Percentiles rank a stretch among this genome's conserved stretches.
phyloP scores from a whole-genome alignment of 805 yeast genomes.

The Wickerhamiella sergipiensis region DNA sequence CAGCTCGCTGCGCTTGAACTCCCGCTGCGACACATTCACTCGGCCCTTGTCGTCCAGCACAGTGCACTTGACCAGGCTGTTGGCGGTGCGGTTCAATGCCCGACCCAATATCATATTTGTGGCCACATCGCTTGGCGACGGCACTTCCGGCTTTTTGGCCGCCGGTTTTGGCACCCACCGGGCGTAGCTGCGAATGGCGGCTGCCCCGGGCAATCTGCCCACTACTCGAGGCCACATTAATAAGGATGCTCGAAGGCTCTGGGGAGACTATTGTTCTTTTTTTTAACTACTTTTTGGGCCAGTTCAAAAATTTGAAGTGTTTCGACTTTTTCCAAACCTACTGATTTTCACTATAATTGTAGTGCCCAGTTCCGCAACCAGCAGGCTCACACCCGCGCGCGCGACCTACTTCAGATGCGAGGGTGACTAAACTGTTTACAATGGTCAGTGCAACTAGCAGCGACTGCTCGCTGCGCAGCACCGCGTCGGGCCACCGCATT shows the following conservation, averaged over 20 bases:
- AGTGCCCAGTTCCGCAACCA: no score
- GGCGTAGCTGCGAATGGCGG: neutral
- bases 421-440: neutral
- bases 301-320: no score
- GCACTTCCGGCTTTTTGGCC: neutral
- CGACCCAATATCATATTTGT: conserved; percentile 16
- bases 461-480: neutral
- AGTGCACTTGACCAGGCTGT: conserved; percentile 57
- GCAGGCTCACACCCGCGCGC: no score
- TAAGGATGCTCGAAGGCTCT: neutral
- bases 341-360: no score
- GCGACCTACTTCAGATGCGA: no score
- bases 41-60: conserved; percentile 60
- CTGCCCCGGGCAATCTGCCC: neutral
- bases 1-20: conserved; percentile 59
- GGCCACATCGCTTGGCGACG: conserved; percentile 8
- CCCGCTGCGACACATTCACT: conserved; percentile 54
- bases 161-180: neutral
- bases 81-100: conserved; percentile 13
- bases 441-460: neutral
- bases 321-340: no score
- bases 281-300: no score
- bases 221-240: neutral
- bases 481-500: neutral
- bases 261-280: neutral